Evolutionary conservation across 225 moss, liverwort and hornwort species (phyloP).

Genomic region (Rhytidiadelphus loreus): DNA sequence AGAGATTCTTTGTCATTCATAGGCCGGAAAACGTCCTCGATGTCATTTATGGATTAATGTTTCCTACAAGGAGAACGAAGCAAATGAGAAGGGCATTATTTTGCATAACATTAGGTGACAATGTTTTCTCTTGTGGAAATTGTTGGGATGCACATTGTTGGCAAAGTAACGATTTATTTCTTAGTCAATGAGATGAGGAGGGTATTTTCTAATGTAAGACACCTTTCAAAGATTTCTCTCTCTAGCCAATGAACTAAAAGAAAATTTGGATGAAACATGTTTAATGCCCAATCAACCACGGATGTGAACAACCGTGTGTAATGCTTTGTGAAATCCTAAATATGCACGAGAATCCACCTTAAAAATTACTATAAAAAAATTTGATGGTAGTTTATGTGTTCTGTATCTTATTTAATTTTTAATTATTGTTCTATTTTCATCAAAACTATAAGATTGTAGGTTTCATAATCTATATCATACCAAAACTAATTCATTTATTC

Average conservation of each 20-base stretch:
- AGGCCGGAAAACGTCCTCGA: too few species aligned
- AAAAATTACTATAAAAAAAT: background rate
- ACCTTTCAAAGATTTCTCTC: accelerated
- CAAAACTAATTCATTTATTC: background rate
- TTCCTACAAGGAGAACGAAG: accelerated
- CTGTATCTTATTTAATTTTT: background rate
- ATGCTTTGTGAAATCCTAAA: background rate
- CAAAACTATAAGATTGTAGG: background rate
- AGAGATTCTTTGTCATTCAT: too few species aligned
- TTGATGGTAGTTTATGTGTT: accelerated
- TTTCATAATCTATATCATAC: background rate
- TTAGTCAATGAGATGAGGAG: background rate
- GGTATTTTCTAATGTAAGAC: background rate
- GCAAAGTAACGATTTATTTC: background rate
- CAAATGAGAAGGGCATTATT: background rate
- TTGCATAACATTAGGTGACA: background rate
- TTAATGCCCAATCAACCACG: background rate
- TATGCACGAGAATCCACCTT: background rate
- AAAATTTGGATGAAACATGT: background rate
- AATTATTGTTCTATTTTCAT: too few species aligned
- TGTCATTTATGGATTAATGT: too few species aligned
- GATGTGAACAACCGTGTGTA: accelerated
- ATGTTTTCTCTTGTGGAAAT: too few species aligned
- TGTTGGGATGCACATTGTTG: too few species aligned
- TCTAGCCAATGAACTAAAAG: background rate